phyloP scores from a whole-genome alignment of 2,329 filamentous ascomycete genomes.

The Aspergillus sojae region DNA sequence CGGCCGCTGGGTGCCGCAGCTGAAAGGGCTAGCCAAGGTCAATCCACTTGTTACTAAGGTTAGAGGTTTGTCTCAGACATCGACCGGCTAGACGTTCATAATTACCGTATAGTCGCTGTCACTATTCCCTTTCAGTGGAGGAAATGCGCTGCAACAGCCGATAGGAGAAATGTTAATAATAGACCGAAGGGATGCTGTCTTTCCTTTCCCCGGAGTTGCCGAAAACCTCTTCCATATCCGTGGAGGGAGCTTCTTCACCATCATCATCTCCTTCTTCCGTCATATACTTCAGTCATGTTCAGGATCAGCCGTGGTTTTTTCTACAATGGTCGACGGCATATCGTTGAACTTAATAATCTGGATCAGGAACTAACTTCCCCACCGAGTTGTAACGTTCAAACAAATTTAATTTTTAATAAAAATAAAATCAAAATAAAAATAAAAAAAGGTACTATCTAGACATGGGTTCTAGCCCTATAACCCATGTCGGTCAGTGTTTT shows the following conservation, averaged over 20 bases:
- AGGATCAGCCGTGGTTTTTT: neutral
- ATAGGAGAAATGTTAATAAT: neutral
- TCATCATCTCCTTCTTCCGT: neutral
- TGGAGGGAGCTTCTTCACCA: neutral
- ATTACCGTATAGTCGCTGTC: conserved; percentile 14
- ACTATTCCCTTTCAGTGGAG: conserved; percentile 13
- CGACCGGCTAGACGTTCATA: conserved; percentile 8
- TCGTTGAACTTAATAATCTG: neutral
- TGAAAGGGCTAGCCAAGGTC: conserved; percentile 11
- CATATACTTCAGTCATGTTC: neutral
- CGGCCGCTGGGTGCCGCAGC: conserved; percentile 19
- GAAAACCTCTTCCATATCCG: neutral
- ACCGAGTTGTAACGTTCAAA: neutral
- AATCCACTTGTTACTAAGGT: conserved; percentile 23
- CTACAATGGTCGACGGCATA: neutral
- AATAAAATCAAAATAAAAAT: neutral
- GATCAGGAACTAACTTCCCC: neutral
- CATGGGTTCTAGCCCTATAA: no score
- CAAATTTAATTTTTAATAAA: neutral
- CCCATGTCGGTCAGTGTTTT: no score
- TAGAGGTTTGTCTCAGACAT: conserved; percentile 28
- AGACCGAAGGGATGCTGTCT: neutral
- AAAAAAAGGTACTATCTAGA: no score
- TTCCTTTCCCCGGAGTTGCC: neutral
- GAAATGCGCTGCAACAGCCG: neutral